Evolutionary conservation across 2,329 filamentous ascomycete species (phyloP).

Genomic region (Incumbomyces delicatus): DNA sequence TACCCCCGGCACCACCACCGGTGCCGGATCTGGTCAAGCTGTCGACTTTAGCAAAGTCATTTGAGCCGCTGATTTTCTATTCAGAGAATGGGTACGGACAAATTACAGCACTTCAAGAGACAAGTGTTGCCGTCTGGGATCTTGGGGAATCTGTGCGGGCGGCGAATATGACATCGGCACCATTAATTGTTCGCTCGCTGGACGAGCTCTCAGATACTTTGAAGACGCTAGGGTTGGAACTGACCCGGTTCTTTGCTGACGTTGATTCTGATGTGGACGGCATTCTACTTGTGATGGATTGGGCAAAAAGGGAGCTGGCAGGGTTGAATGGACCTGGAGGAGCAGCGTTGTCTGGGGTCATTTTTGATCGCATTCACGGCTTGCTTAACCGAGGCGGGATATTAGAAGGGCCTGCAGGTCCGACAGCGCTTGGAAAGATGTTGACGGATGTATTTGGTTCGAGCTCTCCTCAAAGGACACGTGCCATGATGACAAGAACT

Average conservation of each 20-base stretch:
- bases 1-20: constrained; percentile 56
- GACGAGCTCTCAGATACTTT: constrained; percentile 79
- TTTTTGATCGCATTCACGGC: constrained; percentile 75
- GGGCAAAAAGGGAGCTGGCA: constrained; percentile 76
- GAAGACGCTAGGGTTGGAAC: constrained; percentile 71
- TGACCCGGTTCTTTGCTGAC: constrained; percentile 86
- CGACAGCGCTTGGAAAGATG: constrained; percentile 59
- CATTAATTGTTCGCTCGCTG: constrained; percentile 73
- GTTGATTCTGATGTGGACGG: constrained; percentile 89
- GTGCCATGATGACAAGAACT: constrained; percentile 69
- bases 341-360: constrained; percentile 24
- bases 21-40: constrained; percentile 85
- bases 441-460: constrained; percentile 68
- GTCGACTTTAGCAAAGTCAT: constrained; percentile 76
- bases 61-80: constrained; percentile 90
- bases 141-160: constrained; percentile 79
- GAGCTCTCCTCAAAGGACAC: constrained; percentile 70
- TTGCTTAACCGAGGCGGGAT: constrained; percentile 51
- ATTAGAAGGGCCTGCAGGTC: constrained; percentile 34
- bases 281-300: constrained; percentile 92
- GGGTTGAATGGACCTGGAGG: constrained; percentile 52
- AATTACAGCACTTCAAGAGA: constrained; percentile 80
- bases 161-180: constrained; percentile 83
- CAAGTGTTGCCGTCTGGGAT: constrained; percentile 89
- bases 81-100: constrained; percentile 81